Percentiles rank a stretch among this genome's conserved stretches.
phyloP scores from a whole-genome alignment of 345 rosid genomes.

The Mangifera indica region DNA sequence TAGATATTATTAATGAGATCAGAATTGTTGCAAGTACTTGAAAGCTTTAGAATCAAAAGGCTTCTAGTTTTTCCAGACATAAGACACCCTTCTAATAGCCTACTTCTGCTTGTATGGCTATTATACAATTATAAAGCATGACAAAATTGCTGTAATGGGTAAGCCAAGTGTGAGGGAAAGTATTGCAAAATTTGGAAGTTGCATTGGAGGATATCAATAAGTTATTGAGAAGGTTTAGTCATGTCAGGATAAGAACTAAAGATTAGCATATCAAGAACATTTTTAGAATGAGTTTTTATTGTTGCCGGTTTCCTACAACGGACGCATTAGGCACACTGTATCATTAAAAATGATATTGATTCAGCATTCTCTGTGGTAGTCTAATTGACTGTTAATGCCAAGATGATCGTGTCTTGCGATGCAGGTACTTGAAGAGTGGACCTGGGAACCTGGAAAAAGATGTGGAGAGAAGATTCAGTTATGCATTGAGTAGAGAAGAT shows the following conservation, averaged over 20 bases:
- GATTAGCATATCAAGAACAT: background rate
- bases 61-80: background rate
- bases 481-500: constrained; percentile 92
- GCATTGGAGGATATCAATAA: background rate
- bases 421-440: constrained; percentile 91
- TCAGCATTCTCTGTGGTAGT: background rate
- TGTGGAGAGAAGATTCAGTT: constrained; percentile 91
- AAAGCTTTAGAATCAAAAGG: background rate
- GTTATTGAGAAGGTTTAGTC: background rate
- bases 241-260: background rate
- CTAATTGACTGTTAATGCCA: background rate
- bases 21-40: background rate
- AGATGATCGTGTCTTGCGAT: constrained; percentile 8
- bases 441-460: too few relatives aligned
- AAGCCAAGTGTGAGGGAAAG: too few relatives aligned
- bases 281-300: background rate
- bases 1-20: background rate
- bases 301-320: background rate
- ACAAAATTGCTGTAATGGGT: background rate
- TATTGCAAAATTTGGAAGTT: background rate
- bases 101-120: too few relatives aligned
- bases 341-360: background rate
- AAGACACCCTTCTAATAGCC: too few relatives aligned
- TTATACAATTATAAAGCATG: background rate
- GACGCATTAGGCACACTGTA: background rate